Percentiles rank a stretch among this genome's conserved stretches.
phyloP scores from a whole-genome alignment of 2,329 filamentous ascomycete species.

The Knufia fluminis region DNA sequence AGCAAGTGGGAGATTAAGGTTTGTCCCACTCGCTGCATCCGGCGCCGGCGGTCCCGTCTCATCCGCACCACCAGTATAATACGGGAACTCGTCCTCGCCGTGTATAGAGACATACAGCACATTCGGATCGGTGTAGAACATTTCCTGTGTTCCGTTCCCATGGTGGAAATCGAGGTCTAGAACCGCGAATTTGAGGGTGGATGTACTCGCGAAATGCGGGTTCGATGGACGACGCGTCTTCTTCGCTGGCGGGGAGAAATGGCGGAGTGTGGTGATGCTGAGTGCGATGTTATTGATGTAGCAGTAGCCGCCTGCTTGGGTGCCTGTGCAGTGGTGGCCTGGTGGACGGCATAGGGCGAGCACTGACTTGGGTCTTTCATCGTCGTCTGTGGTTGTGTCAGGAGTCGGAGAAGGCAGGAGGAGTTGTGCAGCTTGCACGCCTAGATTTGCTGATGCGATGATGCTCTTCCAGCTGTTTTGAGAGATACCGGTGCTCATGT shows the following conservation, averaged over 20 bases:
- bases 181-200: slow-evolving; percentile 14
- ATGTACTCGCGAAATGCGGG: background rate
- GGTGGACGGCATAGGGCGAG: slow-evolving; percentile 21
- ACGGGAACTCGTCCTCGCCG: slow-evolving; percentile 29
- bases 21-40: slow-evolving; percentile 13
- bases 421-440: slow-evolving; percentile 18
- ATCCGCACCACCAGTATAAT: slow-evolving; percentile 20
- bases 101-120: slow-evolving; percentile 29
- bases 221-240: background rate
- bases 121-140: slow-evolving; percentile 25
- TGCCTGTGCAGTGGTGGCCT: slow-evolving; percentile 23
- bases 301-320: slow-evolving; percentile 22
- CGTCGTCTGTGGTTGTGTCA: too few relatives aligned
- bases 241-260: slow-evolving; percentile 2
- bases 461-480: slow-evolving; percentile 18
- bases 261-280: slow-evolving; percentile 15
- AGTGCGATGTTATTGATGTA: slow-evolving; percentile 23
- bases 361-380: slow-evolving; percentile 16
- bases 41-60: slow-evolving; percentile 12
- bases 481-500: slow-evolving; percentile 22
- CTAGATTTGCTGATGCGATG: slow-evolving; percentile 22
- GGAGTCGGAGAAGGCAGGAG: too few relatives aligned
- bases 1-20: slow-evolving; percentile 20
- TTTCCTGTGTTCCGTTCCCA: slow-evolving; percentile 22
- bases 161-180: slow-evolving; percentile 24